A percentile compares a stretch with the other conserved stretches of the same genome.
Evolutionary conservation across 169 alveolate genomes (phyloP).

Genomic region (Eimeria tenella): DNA sequence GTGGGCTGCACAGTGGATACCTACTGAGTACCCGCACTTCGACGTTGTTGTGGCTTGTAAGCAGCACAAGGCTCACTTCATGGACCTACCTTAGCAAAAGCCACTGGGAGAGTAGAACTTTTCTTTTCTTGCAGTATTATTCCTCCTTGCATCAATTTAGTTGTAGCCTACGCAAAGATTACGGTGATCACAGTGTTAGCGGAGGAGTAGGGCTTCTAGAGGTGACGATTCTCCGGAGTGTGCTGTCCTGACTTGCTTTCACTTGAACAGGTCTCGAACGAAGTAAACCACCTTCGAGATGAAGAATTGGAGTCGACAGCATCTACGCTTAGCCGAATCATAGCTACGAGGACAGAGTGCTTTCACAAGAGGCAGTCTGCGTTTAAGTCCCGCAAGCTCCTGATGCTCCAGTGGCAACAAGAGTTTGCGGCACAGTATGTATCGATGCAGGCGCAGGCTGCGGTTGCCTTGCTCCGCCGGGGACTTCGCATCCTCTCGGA

Average conservation of each 20-base stretch:
- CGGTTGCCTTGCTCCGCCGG: slow-evolving; percentile 42
- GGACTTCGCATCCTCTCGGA: slow-evolving; percentile 17
- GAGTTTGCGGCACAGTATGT: slow-evolving; percentile 21
- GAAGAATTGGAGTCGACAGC: slow-evolving; percentile 37
- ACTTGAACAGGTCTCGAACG: slow-evolving; percentile 47
- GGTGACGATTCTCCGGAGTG: too few relatives aligned
- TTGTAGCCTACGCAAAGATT: too few relatives aligned
- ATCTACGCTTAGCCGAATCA: background rate
- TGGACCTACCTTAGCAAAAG: too few relatives aligned
- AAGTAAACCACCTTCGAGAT: slow-evolving; percentile 17
- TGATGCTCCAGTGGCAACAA: slow-evolving; percentile 41
- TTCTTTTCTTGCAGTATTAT: too few relatives aligned
- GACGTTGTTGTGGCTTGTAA: too few relatives aligned
- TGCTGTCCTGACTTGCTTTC: too few relatives aligned
- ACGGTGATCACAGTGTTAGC: too few relatives aligned
- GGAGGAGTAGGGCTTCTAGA: too few relatives aligned
- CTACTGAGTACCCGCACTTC: too few relatives aligned
- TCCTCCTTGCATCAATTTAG: too few relatives aligned
- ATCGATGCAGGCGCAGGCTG: slow-evolving; percentile 21
- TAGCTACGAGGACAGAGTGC: slow-evolving; percentile 26
- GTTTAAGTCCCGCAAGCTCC: slow-evolving; percentile 54
- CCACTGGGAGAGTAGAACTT: too few relatives aligned
- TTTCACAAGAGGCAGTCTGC: slow-evolving; percentile 56
- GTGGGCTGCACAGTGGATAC: background rate
- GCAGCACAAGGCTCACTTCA: too few relatives aligned